Evolutionary conservation across 768 basidiomycete genomes (phyloP).

Genomic region (Amanita muscaria): DNA sequence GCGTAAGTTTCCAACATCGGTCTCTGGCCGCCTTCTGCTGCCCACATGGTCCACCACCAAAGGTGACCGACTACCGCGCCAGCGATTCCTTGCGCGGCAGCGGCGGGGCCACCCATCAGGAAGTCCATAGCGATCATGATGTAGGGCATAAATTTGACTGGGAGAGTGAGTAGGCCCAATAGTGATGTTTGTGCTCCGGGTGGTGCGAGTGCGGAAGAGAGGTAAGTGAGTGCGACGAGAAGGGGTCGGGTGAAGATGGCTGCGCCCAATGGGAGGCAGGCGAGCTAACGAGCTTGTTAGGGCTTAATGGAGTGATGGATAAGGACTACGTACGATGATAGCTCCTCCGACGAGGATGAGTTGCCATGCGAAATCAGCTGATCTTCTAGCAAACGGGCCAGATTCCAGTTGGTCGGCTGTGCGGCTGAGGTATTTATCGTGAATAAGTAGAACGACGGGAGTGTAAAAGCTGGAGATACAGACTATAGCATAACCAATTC

Average conservation of each 20-base stretch:
- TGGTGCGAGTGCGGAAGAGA: slow-evolving; percentile 58
- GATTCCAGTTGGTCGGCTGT: slow-evolving; percentile 58
- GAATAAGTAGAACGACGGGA: not conserved
- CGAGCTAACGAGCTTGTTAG: slow-evolving; percentile 19
- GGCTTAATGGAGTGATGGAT: not conserved
- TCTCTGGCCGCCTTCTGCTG: slow-evolving; percentile 31
- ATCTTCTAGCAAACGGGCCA: slow-evolving; percentile 45
- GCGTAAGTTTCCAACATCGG: slow-evolving; percentile 33
- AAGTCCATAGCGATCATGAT: slow-evolving; percentile 66
- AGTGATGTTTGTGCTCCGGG: slow-evolving; percentile 62
- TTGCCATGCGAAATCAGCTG: slow-evolving; percentile 76
- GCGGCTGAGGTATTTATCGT: slow-evolving; percentile 45
- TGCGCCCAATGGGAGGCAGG: slow-evolving; percentile 55
- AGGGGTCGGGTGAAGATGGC: slow-evolving; percentile 56
- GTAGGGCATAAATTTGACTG: slow-evolving; percentile 66
- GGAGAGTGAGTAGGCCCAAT: slow-evolving; percentile 72
- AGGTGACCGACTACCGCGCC: slow-evolving; percentile 72
- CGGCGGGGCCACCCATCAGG: slow-evolving; percentile 47
- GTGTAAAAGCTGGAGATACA: slow-evolving; percentile 5
- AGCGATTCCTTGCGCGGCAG: slow-evolving; percentile 48
- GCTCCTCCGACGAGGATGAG: slow-evolving; percentile 42
- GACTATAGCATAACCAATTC: slow-evolving; percentile 69
- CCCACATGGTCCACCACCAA: slow-evolving; percentile 75
- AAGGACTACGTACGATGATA: slow-evolving; percentile 46
- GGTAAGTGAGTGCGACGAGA: slow-evolving; percentile 58